A percentile compares a stretch with the other conserved stretches of the same genome.
These are phyloP conservation scores for Thalassia testudinum DNA, from an alignment of 116 monocot genomes.

Conservation along the genomic window DNA sequence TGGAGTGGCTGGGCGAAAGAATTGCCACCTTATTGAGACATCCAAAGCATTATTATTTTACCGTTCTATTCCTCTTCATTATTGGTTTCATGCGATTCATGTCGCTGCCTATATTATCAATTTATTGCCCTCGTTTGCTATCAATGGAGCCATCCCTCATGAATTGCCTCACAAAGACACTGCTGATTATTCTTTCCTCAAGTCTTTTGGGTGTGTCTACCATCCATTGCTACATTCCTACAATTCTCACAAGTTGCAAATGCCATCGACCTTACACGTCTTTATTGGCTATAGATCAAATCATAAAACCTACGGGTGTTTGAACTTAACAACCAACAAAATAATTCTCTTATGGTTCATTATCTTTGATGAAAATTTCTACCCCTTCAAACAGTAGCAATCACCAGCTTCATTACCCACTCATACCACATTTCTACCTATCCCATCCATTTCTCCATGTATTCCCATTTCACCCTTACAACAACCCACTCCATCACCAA, in stretches of 20 bases:
- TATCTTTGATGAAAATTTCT: no score
- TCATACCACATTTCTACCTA: background rate
- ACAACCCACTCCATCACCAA: background rate
- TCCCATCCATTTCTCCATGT: background rate
- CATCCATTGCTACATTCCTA: background rate
- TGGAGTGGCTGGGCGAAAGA: no score
- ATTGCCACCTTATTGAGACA: no score
- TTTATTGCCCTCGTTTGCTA: no score
- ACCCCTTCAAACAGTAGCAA: no score
- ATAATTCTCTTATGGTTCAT: background rate
- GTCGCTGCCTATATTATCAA: no score
- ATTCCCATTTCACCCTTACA: background rate
- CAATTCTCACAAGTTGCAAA: background rate
- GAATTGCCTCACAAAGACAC: no score
- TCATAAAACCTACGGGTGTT: background rate
- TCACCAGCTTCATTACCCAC: background rate
- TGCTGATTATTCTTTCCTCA: no score
- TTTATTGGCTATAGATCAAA: background rate
- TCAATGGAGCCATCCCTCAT: no score
- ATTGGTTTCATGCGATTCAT: no score
- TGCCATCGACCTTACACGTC: background rate
- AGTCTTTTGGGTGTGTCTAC: background rate
- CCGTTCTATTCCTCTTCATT: no score
- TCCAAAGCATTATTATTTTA: no score
- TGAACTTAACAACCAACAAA: background rate